These are phyloP conservation scores for Sequoia sempervirens DNA, from an alignment of 75 land plant species.

Conservation along the genomic window DNA sequence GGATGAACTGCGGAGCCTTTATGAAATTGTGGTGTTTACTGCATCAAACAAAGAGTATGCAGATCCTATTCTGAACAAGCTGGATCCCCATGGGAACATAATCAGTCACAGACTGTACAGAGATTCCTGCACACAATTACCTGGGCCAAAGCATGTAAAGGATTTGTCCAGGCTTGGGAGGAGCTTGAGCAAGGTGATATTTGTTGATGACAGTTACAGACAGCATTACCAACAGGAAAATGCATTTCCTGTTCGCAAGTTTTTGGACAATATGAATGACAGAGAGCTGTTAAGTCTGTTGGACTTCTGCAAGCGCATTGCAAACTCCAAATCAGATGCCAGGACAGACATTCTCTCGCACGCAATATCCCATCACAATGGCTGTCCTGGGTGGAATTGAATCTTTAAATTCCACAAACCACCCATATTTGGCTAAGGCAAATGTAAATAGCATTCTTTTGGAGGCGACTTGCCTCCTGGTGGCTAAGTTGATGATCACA, in stretches of 20 bases:
- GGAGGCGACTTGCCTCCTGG: too few relatives aligned
- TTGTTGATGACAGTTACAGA: slow-evolving; percentile 26
- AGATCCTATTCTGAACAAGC: slow-evolving; percentile 21
- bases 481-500: too few relatives aligned
- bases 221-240: slow-evolving; percentile 15
- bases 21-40: slow-evolving; percentile 30
- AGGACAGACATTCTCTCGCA: background rate
- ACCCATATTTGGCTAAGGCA: too few relatives aligned
- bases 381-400: too few relatives aligned
- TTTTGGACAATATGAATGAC: slow-evolving; percentile 22
- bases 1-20: slow-evolving; percentile 9
- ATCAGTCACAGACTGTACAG: slow-evolving; percentile 18
- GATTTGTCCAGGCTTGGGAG: slow-evolving; percentile 19
- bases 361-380: too few relatives aligned
- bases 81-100: slow-evolving; percentile 16
- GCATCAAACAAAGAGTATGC: slow-evolving; percentile 22
- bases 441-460: too few relatives aligned
- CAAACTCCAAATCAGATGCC: background rate
- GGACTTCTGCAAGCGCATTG: background rate
- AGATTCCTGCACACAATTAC: slow-evolving; percentile 18
- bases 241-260: slow-evolving; percentile 20
- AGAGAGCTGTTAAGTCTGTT: slow-evolving; percentile 1
- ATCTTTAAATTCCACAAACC: too few relatives aligned
- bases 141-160: slow-evolving; percentile 22
- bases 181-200: slow-evolving; percentile 17